These are phyloP conservation scores for Dalbergia cultrata DNA, from an alignment of 306 rosid genomes.

Conservation along the genomic window DNA sequence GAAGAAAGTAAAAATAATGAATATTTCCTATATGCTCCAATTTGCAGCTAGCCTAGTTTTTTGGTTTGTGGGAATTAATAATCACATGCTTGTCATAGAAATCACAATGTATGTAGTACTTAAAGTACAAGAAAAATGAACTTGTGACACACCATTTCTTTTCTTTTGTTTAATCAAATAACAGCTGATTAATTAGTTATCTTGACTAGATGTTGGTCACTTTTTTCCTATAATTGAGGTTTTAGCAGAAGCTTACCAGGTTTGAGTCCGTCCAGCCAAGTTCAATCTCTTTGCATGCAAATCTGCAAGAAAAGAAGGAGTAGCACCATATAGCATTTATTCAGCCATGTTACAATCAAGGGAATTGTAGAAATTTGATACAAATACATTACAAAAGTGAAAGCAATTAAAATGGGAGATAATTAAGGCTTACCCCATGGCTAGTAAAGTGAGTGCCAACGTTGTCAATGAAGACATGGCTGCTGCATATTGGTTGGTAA, in stretches of 20 bases:
- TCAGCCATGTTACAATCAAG: not conserved
- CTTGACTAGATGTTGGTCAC: not conserved
- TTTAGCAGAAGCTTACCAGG: conserved; percentile 67
- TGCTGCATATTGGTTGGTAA: conserved; percentile 65
- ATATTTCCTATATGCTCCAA: conserved; percentile 4
- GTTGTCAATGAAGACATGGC: conserved; percentile 73
- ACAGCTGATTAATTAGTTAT: not conserved
- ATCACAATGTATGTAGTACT: not conserved
- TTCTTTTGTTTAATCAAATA: not conserved
- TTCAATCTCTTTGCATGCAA: conserved; percentile 89
- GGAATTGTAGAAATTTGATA: not conserved
- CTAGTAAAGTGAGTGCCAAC: conserved; percentile 77
- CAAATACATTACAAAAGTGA: not conserved
- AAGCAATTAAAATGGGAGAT: not conserved
- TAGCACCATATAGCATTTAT: not conserved
- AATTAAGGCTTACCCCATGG: conserved; percentile 76
- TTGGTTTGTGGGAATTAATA: not conserved
- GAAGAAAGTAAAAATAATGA: not conserved
- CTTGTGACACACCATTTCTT: not conserved
- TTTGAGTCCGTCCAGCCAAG: conserved; percentile 80
- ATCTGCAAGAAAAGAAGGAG: conserved; percentile 58
- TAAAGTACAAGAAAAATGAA: not conserved
- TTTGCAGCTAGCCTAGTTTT: not conserved
- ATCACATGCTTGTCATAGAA: not conserved
- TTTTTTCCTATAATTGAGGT: not conserved